Percentiles rank a stretch among this genome's conserved stretches.
Conservation (phyloP, 352 stramenopile genomes). For the Phytopythium cucurbitacearum region DNA sequence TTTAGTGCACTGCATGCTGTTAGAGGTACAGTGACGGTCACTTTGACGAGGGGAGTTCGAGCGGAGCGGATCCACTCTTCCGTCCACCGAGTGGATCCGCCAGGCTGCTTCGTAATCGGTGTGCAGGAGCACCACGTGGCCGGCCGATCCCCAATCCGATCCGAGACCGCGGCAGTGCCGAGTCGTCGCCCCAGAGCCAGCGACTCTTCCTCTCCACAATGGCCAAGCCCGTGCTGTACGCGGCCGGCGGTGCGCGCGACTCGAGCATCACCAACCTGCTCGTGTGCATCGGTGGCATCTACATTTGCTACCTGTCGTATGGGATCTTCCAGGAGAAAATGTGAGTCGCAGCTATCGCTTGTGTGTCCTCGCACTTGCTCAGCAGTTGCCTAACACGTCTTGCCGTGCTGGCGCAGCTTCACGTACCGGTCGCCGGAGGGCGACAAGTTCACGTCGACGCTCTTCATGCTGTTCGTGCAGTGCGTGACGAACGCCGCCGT, state of each 20-base stretch:
- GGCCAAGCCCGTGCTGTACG: constrained; percentile 43
- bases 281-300: constrained; percentile 88
- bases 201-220: constrained; percentile 8
- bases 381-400: no score
- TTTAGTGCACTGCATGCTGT: not conserved
- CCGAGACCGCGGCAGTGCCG: not conserved
- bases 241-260: constrained; percentile 29
- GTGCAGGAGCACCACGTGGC: constrained; percentile 1
- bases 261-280: constrained; percentile 79
- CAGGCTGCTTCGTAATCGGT: no score
- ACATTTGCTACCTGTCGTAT: constrained; percentile 91
- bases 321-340: constrained; percentile 94
- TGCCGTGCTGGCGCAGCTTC: constrained; percentile 39
- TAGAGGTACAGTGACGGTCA: not conserved
- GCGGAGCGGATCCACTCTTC: not conserved
- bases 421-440: constrained; percentile 79
- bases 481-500: constrained; percentile 89
- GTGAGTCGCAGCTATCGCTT: constrained; percentile 29
- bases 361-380: not conserved
- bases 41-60: not conserved
- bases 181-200: not conserved
- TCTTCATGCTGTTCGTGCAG: constrained; percentile 92
- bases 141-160: constrained; percentile 1
- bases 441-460: constrained; percentile 87
- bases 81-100: constrained; percentile 4